phyloP scores from a whole-genome alignment of 108 stramenopile genomes.

The Parietichytrium sp. region DNA sequence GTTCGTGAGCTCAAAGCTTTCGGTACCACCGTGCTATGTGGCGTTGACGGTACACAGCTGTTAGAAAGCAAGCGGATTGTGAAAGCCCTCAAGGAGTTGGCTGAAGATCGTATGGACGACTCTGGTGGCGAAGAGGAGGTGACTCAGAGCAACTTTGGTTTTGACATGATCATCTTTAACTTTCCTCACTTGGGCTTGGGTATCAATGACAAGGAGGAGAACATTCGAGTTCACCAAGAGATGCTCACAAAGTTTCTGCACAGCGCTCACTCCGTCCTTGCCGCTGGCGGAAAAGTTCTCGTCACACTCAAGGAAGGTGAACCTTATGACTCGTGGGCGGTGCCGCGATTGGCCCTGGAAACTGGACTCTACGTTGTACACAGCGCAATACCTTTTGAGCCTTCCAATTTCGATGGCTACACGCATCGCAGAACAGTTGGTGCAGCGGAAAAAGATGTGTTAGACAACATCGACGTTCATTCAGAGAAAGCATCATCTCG shows the following conservation, averaged over 20 bases:
- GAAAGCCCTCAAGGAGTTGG: background rate
- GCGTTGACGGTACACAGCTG: conserved; percentile 14
- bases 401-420: background rate
- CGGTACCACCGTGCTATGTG: conserved; percentile 11
- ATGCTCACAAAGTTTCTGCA: background rate
- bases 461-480: conserved; percentile 14
- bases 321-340: conserved; percentile 25
- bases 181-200: conserved; percentile 16
- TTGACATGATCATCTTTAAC: conserved; percentile 16
- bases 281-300: background rate
- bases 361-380: conserved; percentile 8
- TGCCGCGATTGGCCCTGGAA: background rate
- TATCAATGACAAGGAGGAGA: conserved; percentile 11
- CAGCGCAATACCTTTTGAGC: background rate
- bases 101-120: background rate
- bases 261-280: conserved; percentile 24
- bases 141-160: background rate
- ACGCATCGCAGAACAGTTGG: conserved; percentile 10
- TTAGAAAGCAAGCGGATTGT: conserved; percentile 23
- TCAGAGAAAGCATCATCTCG: background rate
- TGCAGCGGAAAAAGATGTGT: background rate
- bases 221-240: conserved; percentile 3
- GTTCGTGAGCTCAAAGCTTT: conserved; percentile 19
- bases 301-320: conserved; percentile 27
- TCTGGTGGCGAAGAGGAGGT: background rate